phyloP scores from a whole-genome alignment of 208 protist species.

The Wallacemonas sp. region DNA sequence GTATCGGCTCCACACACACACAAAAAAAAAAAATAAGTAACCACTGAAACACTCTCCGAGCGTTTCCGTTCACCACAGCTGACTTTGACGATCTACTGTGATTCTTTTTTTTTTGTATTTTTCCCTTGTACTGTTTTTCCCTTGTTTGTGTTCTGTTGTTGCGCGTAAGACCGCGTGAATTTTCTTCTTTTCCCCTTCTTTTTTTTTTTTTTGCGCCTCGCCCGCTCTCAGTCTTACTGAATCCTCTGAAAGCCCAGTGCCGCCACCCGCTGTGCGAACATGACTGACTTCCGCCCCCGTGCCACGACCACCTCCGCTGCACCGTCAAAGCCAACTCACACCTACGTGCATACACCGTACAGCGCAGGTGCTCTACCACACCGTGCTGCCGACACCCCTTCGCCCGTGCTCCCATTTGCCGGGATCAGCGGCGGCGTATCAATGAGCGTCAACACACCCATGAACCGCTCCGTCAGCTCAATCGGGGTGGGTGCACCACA shows the following conservation, averaged over 20 bases:
- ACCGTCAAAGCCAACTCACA: background rate
- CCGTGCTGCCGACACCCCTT: background rate
- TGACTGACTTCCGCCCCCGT: background rate
- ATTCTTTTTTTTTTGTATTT: slow-evolving; percentile 3
- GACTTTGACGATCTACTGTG: too few relatives aligned
- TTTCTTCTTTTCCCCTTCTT: background rate
- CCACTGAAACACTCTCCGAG: too few relatives aligned
- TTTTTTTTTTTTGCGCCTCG: background rate
- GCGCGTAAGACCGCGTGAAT: background rate
- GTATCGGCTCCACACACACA: too few relatives aligned
- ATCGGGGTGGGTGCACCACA: too few relatives aligned
- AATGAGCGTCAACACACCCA: background rate
- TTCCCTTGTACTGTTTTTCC: background rate
- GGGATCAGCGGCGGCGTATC: background rate
- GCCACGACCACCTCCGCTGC: background rate
- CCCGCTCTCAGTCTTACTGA: background rate
- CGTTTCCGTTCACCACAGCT: too few relatives aligned
- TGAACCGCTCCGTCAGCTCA: background rate
- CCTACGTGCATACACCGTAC: background rate
- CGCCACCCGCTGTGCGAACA: background rate
- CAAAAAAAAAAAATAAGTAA: too few relatives aligned
- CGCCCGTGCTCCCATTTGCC: background rate
- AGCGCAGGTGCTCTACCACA: too few relatives aligned
- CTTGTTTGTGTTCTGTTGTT: background rate
- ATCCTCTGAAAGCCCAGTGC: background rate